Base-by-base conservation (phyloP, 2,329 filamentous ascomycete genomes). In the Colletotrichum sojae region DNA sequence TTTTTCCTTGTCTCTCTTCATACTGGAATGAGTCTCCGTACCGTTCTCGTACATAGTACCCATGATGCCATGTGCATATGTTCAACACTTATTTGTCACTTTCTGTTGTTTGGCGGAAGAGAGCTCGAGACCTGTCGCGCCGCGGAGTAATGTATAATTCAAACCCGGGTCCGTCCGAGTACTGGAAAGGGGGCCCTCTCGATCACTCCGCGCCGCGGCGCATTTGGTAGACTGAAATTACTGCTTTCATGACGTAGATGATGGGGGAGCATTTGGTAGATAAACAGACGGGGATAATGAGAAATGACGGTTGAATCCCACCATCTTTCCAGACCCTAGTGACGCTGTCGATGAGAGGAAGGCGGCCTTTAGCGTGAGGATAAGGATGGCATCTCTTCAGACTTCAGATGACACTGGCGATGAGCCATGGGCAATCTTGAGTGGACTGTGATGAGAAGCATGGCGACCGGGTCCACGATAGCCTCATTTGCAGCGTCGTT, bases 1-100 rank as follows among this genome's bases (percentile, higher is more conserved):
- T 9, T 39, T 55, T 48, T 9, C n/a, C 13, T 54, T 20, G 27
- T 53, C 6, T 63, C n/a, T 54, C n/a, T 25, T 49, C 51, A 49
- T 55, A 48, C 52, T 48, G 55, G 55, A 31, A 56, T 56, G 49
- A 40, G 45, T 45, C 55, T 39, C 18, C 36, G 12, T 61, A 51
- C 31, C 62, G n/a, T 69, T 66, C 62, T 53, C 51, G 62, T 69
- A 69, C 43, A 69, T 66, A 67, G 59, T 66, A 56, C 51, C 55
- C 62, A 69, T 69, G 62, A 46, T 66, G 36, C 43, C 66, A 46
- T 66, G 51, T 60, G 46, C 49, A 69, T 61, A 66, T 31, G 54
- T 36, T 12, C 46, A 20, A 40, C 46, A 18, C 13, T 56, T 51
- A 25, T 52, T 56, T 49, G n/a, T 56, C 20, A 20, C n/a, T 55